Evolutionary conservation across 495 filamentous ascomycete species (phyloP), one percentile per base, ranked within the genome.

Genomic region (Penicillium argentinense): DNA sequence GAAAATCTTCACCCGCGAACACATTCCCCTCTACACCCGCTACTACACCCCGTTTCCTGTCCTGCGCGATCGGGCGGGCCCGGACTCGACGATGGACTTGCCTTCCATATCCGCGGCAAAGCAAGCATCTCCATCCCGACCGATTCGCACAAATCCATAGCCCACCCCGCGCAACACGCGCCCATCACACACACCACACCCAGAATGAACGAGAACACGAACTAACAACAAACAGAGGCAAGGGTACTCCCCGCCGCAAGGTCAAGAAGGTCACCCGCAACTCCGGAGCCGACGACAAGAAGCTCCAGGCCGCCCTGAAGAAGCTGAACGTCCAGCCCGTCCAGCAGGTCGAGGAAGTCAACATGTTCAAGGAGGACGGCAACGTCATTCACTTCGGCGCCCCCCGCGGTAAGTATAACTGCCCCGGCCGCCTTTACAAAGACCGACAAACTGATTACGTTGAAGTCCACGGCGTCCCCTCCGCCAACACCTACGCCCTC

Each of bases 291-390:
- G 93, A 98, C 68, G 93, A 98, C 84, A 97, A 97, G 86, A 98
- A 98, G 83, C 88, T 98, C 26, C 93, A 98, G 77, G 81, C 86
- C 30, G 77, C 90, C 45, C 77, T 95, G 28, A 96, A 95, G 85
- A 96, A 96, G 82, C 82, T 96, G 71, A 93, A 90, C 72, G 88
- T 91, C 42, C 90, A 93, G 78, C 90, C 93, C 62, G 96, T 98
- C 76, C 91, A 96, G 79, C 89, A 86, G 45, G 97, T 98, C 60
- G 93, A 98, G 83, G 93, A 98, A 78, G 93, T 98, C 66, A 98
- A 98, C 83, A 98, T 97, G 95, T 97, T 97, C 85, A 98, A 97
- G 83, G 86, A 88, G 70, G 93, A 98, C 63, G 93, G 93, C 60
- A 98, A 98, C 73, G 93, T 98, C 71, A 97, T 98, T 68, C 93